These are phyloP conservation scores for Starmera stellimalicola DNA, from an alignment of 1,139 yeast species.

Conservation along the genomic window DNA sequence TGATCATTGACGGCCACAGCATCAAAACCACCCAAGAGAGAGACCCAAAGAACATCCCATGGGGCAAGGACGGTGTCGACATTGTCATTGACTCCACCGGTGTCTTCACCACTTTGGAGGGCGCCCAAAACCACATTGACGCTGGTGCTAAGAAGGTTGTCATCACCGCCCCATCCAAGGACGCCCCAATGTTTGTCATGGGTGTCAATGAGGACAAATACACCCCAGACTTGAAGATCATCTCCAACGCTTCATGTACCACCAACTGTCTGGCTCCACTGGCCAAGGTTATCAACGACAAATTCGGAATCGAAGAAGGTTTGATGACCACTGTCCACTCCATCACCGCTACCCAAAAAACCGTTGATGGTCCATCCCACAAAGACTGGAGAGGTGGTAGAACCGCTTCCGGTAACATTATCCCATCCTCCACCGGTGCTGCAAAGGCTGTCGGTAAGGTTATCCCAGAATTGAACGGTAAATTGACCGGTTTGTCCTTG, in stretches of 20 bases:
- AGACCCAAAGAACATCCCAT: constrained; percentile 76
- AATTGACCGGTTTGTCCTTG: constrained; percentile 82
- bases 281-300: constrained; percentile 74
- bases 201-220: constrained; percentile 77
- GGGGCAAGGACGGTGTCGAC: constrained; percentile 73
- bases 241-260: constrained; percentile 85
- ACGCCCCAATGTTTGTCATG: constrained; percentile 84
- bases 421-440: constrained; percentile 88
- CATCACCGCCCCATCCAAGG: constrained; percentile 80
- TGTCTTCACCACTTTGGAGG: constrained; percentile 70
- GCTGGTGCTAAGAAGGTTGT: constrained; percentile 88
- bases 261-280: constrained; percentile 87
- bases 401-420: constrained; percentile 86
- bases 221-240: constrained; percentile 60
- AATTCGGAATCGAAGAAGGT: constrained; percentile 76
- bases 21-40: constrained; percentile 69
- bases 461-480: constrained; percentile 78
- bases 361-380: constrained; percentile 90
- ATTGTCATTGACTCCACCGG: constrained; percentile 82
- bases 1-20: constrained; percentile 58
- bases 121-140: constrained; percentile 74
- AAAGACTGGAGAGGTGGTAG: constrained; percentile 96
- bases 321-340: constrained; percentile 89
- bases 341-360: constrained; percentile 83
- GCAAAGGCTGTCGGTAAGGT: constrained; percentile 91